These are phyloP conservation scores for Venturia aucupariae DNA, from an alignment of 2,329 filamentous ascomycete species.

Conservation along the genomic window DNA sequence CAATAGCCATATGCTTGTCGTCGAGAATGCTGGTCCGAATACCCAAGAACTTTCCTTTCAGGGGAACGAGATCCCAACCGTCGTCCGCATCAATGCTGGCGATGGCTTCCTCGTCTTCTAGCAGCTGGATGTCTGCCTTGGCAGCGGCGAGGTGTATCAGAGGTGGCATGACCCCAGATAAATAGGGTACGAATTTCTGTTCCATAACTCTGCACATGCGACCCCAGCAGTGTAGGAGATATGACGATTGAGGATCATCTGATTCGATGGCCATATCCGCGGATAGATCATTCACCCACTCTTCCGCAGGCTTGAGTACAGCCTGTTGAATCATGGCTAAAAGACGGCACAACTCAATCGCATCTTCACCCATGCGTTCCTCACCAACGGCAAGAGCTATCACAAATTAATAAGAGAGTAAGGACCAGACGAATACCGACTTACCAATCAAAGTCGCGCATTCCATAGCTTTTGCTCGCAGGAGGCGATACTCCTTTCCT, in stretches of 20 bases:
- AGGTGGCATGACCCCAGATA: constrained; percentile 89
- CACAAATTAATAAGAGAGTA: constrained; percentile 12
- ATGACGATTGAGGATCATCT: constrained; percentile 93
- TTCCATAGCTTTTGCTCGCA: constrained; percentile 97
- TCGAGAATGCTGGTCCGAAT: constrained; percentile 96
- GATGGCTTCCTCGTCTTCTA: constrained; percentile 91
- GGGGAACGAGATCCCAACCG: constrained; percentile 91
- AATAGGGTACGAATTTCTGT: constrained; percentile 82
- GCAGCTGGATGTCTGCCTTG: constrained; percentile 91
- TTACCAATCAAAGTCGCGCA: constrained; percentile 76
- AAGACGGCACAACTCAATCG: constrained; percentile 76
- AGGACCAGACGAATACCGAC: not conserved
- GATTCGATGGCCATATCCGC: constrained; percentile 66
- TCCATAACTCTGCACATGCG: constrained; percentile 95
- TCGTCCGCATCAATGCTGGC: constrained; percentile 90
- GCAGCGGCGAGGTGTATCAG: constrained; percentile 83
- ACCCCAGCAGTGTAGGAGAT: constrained; percentile 97
- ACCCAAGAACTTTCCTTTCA: constrained; percentile 96
- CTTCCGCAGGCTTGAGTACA: constrained; percentile 11
- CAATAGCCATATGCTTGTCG: constrained; percentile 99
- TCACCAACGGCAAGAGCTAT: constrained; percentile 81
- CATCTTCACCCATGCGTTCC: constrained; percentile 80
- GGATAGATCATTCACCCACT: constrained; percentile 10
- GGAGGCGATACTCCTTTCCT: constrained; percentile 82
- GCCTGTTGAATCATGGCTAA: constrained; percentile 71